Conservation (phyloP, 192 early-diverging fungal genomes). For the Rhizoclosmatium sp. region DNA sequence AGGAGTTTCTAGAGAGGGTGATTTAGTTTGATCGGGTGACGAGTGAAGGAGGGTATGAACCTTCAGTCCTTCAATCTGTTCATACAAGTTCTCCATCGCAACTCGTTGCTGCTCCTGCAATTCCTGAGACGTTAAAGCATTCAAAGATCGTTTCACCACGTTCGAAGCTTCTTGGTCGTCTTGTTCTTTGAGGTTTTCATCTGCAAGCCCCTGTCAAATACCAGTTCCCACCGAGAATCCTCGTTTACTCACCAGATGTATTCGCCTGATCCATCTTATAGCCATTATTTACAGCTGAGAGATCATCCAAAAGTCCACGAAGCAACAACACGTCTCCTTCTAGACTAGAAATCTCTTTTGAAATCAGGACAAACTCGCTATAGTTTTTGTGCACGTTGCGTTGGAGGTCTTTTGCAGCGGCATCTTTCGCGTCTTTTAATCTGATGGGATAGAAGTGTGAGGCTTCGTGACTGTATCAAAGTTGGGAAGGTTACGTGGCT, state of each 20-base stretch:
- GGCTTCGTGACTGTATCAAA: slow-evolving; percentile 35
- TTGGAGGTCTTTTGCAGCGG: slow-evolving; percentile 75
- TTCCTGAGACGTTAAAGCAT: slow-evolving; percentile 27
- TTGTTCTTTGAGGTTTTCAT: slow-evolving; percentile 13
- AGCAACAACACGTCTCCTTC: slow-evolving; percentile 80
- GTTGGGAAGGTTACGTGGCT: slow-evolving; percentile 30
- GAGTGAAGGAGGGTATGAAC: slow-evolving; percentile 23
- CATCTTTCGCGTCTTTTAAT: slow-evolving; percentile 71
- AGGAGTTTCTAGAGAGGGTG: slow-evolving; percentile 45
- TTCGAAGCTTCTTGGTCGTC: neutral
- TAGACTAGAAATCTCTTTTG: slow-evolving; percentile 82
- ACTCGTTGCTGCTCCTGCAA: slow-evolving; percentile 20
- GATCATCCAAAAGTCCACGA: slow-evolving; percentile 71
- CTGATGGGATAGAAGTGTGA: slow-evolving; percentile 9
- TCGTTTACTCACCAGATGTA: neutral
- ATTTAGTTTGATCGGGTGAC: neutral
- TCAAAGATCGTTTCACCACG: neutral
- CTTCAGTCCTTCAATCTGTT: slow-evolving; percentile 56
- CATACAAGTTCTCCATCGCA: slow-evolving; percentile 50
- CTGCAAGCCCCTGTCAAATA: neutral
- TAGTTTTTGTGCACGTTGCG: slow-evolving; percentile 88
- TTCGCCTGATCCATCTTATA: slow-evolving; percentile 19
- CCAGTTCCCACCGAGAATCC: neutral
- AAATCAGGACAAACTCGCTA: slow-evolving; percentile 84
- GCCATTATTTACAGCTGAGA: slow-evolving; percentile 61